A percentile compares a stretch with the other conserved stretches of the same genome.
Evolutionary conservation across 768 basidiomycete genomes (phyloP).

Genomic region (Mycena galopus): DNA sequence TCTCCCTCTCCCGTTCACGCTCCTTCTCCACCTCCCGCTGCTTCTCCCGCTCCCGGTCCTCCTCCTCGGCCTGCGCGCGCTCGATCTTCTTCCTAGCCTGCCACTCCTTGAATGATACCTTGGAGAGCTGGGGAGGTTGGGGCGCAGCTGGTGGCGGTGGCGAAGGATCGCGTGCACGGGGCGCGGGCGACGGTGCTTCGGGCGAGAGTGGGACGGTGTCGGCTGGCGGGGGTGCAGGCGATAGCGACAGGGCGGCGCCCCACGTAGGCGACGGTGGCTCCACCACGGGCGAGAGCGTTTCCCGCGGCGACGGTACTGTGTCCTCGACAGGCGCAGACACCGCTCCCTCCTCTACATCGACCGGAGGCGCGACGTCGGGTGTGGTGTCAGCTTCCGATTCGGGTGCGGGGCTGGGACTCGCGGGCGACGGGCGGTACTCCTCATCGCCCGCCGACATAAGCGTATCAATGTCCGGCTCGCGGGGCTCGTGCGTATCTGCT

Average conservation of each 20-base stretch:
- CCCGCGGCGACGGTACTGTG: neutral
- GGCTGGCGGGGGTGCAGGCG: neutral
- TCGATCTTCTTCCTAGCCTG: conserved; percentile 4
- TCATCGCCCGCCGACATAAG: conserved; percentile 2
- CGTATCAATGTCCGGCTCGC: neutral
- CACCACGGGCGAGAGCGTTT: neutral
- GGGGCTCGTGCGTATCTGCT: neutral
- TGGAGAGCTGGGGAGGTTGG: neutral
- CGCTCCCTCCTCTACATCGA: neutral
- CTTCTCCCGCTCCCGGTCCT: conserved; percentile 5
- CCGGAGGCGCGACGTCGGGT: neutral
- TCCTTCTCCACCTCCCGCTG: conserved; percentile 2
- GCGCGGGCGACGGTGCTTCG: neutral
- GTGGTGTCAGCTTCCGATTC: conserved; percentile 14
- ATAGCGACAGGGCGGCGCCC: neutral
- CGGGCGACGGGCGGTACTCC: conserved; percentile 30
- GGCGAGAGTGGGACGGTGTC: neutral
- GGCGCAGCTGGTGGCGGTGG: neutral
- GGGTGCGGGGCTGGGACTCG: conserved; percentile 25
- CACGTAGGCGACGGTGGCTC: neutral
- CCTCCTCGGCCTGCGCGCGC: conserved; percentile 13
- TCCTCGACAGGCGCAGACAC: neutral
- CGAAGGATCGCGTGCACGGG: conserved; percentile 3
- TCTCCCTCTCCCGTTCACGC: conserved; percentile 9
- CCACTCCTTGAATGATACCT: conserved; percentile 27